Base-by-base conservation (phyloP, 1,139 yeast genomes). In the Casaregolazyma suthepensis region DNA sequence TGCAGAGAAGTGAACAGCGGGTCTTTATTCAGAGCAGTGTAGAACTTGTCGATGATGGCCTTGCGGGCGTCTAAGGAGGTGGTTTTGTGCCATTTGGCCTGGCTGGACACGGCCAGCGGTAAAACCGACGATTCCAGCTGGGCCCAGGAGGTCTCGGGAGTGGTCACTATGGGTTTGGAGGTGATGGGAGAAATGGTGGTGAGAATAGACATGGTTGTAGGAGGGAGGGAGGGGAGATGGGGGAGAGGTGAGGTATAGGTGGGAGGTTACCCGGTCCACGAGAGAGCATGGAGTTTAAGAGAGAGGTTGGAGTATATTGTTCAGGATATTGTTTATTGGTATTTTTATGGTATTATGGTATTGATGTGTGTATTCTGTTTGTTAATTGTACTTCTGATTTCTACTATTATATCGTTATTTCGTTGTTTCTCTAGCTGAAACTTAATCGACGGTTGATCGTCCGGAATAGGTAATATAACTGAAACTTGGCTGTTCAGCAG, bases 151-250 rank as follows among this genome's bases (percentile, higher is more conserved):
- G 66, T 61, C n/a, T 63, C 69, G 9, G 59, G 58, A 12, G 67
- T 65, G 42, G 61, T 61, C 51, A 65, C 57, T 46, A 66, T 61
- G 12, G 67, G 60, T 49, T 61, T 59, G 40, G 68, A 64, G 23
- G 63, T 62, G 53, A 66, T 64, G 1, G 71, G 71, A 5, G 70
- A 66, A 44, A 67, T 62, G 26, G 71, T 67, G 10, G 69, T 66
- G 7, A 67, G 53, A 15, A 54, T 51, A 19, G 58, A 50, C 64
- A 61, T 61, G 35, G 43, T 48, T 35, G 40, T 35, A 9, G 40
- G 40, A 35, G 13, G 40, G 12, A 26, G 31, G 12, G 6, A 22
- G 26, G 10, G 31, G 10, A 7, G 10, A 26, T 9, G 31, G 10
- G 6, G 31, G 31, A 26, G 5, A 9, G 31, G 31, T 7, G 31